phyloP scores from a whole-genome alignment of 345 rosid species.

The Moricandia moricandioides region DNA sequence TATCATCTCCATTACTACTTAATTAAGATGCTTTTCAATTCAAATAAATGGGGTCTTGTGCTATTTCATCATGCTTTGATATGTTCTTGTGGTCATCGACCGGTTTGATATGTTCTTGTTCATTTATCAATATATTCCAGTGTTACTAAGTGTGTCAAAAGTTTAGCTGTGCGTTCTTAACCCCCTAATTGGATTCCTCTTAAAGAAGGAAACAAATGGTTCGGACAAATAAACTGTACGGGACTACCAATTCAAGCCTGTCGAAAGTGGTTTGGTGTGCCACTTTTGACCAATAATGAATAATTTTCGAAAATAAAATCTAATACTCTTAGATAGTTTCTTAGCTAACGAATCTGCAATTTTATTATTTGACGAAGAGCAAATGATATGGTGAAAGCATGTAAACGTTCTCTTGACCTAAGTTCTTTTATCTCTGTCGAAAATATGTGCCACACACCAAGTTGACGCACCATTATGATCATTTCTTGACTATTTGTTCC shows the following conservation, averaged over 20 bases:
- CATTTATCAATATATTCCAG: too few species aligned
- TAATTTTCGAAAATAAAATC: not conserved
- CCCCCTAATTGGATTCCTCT: too few species aligned
- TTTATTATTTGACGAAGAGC: not conserved
- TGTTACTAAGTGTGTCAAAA: too few species aligned
- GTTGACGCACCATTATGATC: not conserved
- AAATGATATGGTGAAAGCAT: not conserved
- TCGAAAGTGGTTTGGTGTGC: too few species aligned
- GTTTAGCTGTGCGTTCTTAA: too few species aligned
- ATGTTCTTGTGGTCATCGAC: constrained; percentile 14
- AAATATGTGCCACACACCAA: not conserved
- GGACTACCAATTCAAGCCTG: too few species aligned
- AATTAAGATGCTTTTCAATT: not conserved
- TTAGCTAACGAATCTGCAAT: too few species aligned
- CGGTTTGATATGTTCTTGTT: not conserved
- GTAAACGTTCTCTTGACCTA: not conserved
- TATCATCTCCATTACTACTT: not conserved
- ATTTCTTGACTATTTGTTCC: not conserved
- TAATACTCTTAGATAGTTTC: too few species aligned
- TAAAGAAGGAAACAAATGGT: too few species aligned
- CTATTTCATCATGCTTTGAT: not conserved
- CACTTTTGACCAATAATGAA: not conserved
- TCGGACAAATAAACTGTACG: too few species aligned
- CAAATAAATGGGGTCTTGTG: not conserved
- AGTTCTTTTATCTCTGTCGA: not conserved